These are phyloP conservation scores for Nicotiana tomentosiformis DNA, from an alignment of 257 asterid genomes.

Conservation along the genomic window DNA sequence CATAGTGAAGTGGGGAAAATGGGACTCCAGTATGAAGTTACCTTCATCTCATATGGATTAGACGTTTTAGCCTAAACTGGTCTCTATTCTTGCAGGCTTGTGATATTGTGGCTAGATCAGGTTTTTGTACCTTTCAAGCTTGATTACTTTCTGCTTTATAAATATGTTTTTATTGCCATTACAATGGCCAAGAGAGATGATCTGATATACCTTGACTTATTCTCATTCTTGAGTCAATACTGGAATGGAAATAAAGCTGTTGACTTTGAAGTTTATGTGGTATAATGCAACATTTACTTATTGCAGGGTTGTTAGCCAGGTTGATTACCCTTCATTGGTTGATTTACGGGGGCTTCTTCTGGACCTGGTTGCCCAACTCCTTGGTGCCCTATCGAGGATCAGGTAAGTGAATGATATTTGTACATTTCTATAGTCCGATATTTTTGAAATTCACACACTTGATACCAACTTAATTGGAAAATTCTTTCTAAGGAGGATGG, in stretches of 20 bases:
- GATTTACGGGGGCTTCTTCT: constrained; percentile 98
- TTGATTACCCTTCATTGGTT: constrained; percentile 95
- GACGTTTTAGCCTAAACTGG: background rate
- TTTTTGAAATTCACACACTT: background rate
- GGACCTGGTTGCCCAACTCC: constrained; percentile 97
- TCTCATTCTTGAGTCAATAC: background rate
- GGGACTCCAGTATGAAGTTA: background rate
- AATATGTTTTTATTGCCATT: background rate
- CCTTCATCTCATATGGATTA: background rate
- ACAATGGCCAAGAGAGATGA: background rate
- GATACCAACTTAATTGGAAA: background rate
- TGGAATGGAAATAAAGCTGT: constrained; percentile 7
- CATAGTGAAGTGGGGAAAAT: background rate
- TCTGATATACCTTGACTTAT: constrained; percentile 3
- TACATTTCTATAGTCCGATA: background rate
- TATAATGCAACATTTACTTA: constrained; percentile 14
- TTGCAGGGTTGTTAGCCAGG: constrained; percentile 96
- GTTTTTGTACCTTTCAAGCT: background rate
- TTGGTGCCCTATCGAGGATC: constrained; percentile 95
- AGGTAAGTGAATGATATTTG: constrained; percentile 40
- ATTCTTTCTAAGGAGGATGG: background rate
- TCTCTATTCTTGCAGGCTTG: background rate
- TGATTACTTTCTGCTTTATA: background rate
- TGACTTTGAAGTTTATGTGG: background rate
- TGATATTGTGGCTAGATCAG: background rate